A percentile compares a stretch with the other conserved stretches of the same genome.
phyloP scores from a whole-genome alignment of 164 flowering plant genomes.

The Stephania japonica region DNA sequence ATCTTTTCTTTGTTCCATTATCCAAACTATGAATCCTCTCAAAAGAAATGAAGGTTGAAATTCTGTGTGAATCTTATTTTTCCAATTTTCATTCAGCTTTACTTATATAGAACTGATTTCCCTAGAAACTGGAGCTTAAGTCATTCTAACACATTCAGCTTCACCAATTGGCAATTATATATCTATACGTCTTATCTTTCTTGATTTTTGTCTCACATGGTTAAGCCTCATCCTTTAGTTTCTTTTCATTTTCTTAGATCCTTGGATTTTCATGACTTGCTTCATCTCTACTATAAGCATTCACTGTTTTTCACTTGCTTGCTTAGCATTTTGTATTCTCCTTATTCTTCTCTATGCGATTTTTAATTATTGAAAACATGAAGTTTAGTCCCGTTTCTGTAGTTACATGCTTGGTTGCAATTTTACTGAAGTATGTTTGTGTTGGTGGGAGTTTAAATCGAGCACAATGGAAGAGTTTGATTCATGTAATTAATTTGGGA shows the following conservation, averaged over 20 bases:
- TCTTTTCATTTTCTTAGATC: not conserved
- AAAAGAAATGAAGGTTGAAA: not conserved
- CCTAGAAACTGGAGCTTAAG: not conserved
- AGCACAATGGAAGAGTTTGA: too few relatives aligned
- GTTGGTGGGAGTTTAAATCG: too few relatives aligned
- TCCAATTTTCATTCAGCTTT: not conserved
- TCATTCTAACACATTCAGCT: not conserved
- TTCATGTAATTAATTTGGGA: too few relatives aligned
- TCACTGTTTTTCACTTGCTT: not conserved
- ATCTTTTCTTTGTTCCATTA: not conserved
- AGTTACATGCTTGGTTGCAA: too few relatives aligned
- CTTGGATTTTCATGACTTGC: not conserved
- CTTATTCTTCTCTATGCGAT: not conserved
- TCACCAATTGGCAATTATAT: not conserved
- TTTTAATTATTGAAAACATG: too few relatives aligned
- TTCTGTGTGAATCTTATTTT: not conserved
- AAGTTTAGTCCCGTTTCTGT: too few relatives aligned
- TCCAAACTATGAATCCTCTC: not conserved
- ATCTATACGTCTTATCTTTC: not conserved
- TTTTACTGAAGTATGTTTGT: too few relatives aligned
- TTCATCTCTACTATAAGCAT: not conserved
- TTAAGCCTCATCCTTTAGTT: not conserved
- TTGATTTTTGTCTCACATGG: not conserved
- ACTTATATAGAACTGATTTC: not conserved
- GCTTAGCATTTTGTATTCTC: not conserved